Evolutionary conservation across 768 basidiomycete species (phyloP).

Genomic region (Mycena kentingensis): DNA sequence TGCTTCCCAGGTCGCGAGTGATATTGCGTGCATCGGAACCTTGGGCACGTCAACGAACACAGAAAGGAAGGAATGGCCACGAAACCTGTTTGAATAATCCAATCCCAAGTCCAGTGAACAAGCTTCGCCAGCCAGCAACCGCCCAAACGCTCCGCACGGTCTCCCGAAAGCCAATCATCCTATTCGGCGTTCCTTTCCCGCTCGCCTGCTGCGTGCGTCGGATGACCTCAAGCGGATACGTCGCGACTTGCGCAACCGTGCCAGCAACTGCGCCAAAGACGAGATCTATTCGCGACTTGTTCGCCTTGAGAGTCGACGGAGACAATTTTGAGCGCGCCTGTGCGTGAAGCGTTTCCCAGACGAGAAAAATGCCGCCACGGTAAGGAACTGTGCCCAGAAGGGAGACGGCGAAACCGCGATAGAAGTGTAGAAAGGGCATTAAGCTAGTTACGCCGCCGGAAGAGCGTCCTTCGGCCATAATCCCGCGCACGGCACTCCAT

Average conservation of each 20-base stretch:
- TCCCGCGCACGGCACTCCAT: conserved; percentile 21
- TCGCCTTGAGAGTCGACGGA: conserved; percentile 19
- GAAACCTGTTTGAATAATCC: conserved; percentile 27
- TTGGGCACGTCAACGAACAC: background rate
- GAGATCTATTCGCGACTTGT: conserved; percentile 30
- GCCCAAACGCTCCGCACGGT: conserved; percentile 25
- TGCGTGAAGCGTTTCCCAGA: conserved; percentile 31
- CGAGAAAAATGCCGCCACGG: conserved; percentile 29
- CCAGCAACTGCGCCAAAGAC: conserved; percentile 30
- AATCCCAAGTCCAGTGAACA: conserved; percentile 30
- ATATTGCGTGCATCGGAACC: conserved; percentile 31
- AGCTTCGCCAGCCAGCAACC: conserved; percentile 27
- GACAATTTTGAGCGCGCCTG: conserved; percentile 20
- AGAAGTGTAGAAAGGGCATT: conserved; percentile 85
- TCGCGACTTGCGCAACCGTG: conserved; percentile 25
- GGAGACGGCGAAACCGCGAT: conserved; percentile 95
- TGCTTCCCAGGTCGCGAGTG: conserved; percentile 27
- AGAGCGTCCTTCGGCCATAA: conserved; percentile 21
- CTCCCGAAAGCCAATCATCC: conserved; percentile 28
- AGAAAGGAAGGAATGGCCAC: background rate
- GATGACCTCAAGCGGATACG: conserved; percentile 30
- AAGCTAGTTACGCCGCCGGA: conserved; percentile 26
- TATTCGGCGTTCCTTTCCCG: conserved; percentile 24
- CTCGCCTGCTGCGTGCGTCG: conserved; percentile 32
- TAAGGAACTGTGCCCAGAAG: conserved; percentile 77